Base-by-base conservation (phyloP, 169 alveolate genomes). In the Plasmodium knowlesi region DNA sequence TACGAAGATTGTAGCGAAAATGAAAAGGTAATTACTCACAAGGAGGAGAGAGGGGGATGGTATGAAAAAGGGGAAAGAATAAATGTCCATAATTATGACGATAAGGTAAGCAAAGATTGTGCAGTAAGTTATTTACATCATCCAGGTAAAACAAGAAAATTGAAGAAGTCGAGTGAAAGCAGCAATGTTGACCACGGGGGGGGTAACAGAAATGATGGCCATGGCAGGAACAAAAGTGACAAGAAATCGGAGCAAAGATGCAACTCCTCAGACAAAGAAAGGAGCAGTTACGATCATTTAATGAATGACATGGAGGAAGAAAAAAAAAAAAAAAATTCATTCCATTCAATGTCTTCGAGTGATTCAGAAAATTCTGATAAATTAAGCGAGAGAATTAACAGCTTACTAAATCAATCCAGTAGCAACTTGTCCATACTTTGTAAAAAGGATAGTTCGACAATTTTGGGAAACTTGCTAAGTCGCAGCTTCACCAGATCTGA, bases 371-470 rank as follows among this genome's bases (percentile, higher is more conserved):
- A 54, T 25, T 91, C 90, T 39, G 73, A 82, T 71, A 19, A 74
- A 53, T 9, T 91, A 81, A 91, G 92, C 83, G 95, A 91, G 74
- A 50, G 80, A 81, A 91, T 91, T 50, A 82, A 91, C 54, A 91
- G 95, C 28, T 41, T 91, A 43, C 16, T 91, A 22, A 89, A 79
- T 25, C 83, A 89, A 2, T 72, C 86, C 9, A 79, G 46, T 71
- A 89, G 83, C 22, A 89, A 79, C 19, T 25, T 37, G 41, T 89
- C 94, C 14, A 19, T 22, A 25, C 37, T 32, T 28, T 39, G 61
- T 12, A 79, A 79, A 57, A 82, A 82, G 28, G 82, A 67, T 71
- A 91, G 92, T 72, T 91, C 95, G 28, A n/a, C 28, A 19, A 76
- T 70, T 50, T 32, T 82, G 76, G 95, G 81, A 34, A 91, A 71